Evolutionary conservation across 345 rosid species (phyloP).

Genomic region (Firmiana major): DNA sequence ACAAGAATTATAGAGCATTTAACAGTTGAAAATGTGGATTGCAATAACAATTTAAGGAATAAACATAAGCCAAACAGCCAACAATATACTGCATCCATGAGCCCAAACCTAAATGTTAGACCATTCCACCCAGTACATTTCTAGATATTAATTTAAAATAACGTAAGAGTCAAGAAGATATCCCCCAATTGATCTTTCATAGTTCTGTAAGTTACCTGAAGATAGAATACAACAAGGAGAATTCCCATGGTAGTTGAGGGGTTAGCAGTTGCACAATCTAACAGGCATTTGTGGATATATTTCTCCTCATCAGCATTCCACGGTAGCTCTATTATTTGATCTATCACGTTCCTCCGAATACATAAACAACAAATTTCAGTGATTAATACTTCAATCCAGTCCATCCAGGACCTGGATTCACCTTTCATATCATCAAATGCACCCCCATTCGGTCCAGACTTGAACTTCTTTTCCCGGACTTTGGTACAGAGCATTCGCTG

Average conservation of each 20-base stretch:
- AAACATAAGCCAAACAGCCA: neutral
- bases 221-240: constrained; percentile 82
- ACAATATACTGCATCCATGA: neutral
- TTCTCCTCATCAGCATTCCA: constrained; percentile 95
- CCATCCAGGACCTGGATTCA: constrained; percentile 55
- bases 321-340: constrained; percentile 83
- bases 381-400: constrained; percentile 81
- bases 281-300: constrained; percentile 66
- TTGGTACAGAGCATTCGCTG: constrained; percentile 77
- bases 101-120: neutral
- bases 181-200: neutral
- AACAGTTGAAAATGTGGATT: neutral
- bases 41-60: neutral
- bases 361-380: constrained; percentile 89
- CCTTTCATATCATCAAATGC: constrained; percentile 31
- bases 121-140: neutral
- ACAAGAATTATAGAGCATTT: neutral
- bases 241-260: constrained; percentile 72
- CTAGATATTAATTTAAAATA: neutral
- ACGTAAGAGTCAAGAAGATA: neutral
- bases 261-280: constrained; percentile 68
- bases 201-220: constrained; percentile 57
- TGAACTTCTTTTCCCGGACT: constrained; percentile 57
- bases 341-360: constrained; percentile 77
- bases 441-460: constrained; percentile 33